Conservation (phyloP, 768 basidiomycete species). For the Kwoniella bestiolae region DNA sequence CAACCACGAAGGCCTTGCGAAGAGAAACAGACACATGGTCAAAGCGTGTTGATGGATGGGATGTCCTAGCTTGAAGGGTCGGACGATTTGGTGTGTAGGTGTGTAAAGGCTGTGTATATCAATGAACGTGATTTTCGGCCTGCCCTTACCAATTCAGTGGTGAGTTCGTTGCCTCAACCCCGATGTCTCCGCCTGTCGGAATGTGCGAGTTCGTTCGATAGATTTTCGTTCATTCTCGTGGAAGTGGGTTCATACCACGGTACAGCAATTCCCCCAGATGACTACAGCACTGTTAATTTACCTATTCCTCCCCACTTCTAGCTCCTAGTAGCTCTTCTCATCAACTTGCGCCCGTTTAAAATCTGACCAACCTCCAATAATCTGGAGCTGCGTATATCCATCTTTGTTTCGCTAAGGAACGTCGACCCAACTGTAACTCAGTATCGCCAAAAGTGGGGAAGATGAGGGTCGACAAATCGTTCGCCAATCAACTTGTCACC, state of each 20-base stretch:
- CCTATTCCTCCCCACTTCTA: not conserved
- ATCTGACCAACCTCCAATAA: too few relatives aligned
- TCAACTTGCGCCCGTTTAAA: not conserved
- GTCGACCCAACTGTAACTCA: too few relatives aligned
- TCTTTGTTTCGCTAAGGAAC: too few relatives aligned
- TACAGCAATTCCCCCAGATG: not conserved
- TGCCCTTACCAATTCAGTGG: too few relatives aligned
- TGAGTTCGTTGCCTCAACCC: too few relatives aligned
- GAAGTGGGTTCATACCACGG: too few relatives aligned
- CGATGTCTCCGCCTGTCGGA: not conserved
- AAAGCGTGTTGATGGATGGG: not conserved
- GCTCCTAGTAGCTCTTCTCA: not conserved
- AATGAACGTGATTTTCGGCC: not conserved
- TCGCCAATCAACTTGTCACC: not conserved
- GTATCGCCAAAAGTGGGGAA: not conserved
- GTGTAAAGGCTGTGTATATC: not conserved
- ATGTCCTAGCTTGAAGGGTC: not conserved
- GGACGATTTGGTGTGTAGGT: not conserved
- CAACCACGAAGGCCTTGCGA: not conserved
- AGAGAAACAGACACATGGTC: not conserved
- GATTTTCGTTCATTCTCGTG: too few relatives aligned
- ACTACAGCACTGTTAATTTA: not conserved
- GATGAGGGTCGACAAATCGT: not conserved
- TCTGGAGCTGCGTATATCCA: not conserved
- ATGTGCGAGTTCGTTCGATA: too few relatives aligned